Conservation (phyloP, 495 filamentous ascomycete species). For the Penicillium cinerascens region DNA sequence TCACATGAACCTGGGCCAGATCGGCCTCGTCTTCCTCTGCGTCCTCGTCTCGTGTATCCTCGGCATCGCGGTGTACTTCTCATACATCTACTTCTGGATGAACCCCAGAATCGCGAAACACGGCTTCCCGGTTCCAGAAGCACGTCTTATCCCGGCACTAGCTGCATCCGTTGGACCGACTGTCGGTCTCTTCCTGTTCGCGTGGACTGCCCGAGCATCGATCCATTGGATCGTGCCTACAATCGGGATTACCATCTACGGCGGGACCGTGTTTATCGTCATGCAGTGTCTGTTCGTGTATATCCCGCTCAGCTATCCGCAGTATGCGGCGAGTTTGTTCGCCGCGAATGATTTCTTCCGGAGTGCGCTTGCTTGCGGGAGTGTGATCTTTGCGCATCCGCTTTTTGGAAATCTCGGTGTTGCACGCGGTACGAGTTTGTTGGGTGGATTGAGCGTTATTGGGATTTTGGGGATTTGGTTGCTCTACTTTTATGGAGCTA, state of each 20-base stretch:
- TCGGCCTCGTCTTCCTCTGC: conserved; percentile 63
- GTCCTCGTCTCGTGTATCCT: conserved; percentile 56
- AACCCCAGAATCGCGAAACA: conserved; percentile 46
- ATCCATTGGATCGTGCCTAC: conserved; percentile 62
- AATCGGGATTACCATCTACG: conserved; percentile 58
- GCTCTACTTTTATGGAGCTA: conserved; percentile 27
- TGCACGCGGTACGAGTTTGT: conserved; percentile 49
- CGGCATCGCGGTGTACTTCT: conserved; percentile 48
- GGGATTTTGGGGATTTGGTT: conserved; percentile 53
- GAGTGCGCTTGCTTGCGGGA: conserved; percentile 52
- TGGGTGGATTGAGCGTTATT: conserved; percentile 54
- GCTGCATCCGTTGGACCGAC: conserved; percentile 50
- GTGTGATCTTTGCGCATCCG: conserved; percentile 54
- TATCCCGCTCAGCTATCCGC: conserved; percentile 57
- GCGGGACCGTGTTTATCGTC: conserved; percentile 44
- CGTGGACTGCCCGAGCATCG: conserved; percentile 52
- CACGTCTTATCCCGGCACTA: conserved; percentile 53
- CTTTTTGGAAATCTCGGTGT: conserved; percentile 58
- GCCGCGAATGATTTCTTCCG: conserved; percentile 61
- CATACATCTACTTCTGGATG: conserved; percentile 51
- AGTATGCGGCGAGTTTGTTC: conserved; percentile 60
- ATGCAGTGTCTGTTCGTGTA: conserved; percentile 67
- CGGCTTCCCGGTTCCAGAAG: conserved; percentile 49
- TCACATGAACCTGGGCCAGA: conserved; percentile 56
- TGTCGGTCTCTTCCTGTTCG: conserved; percentile 62